Base-by-base conservation (phyloP, 169 alveolate genomes). In the Cryptosporidium meleagridis region DNA sequence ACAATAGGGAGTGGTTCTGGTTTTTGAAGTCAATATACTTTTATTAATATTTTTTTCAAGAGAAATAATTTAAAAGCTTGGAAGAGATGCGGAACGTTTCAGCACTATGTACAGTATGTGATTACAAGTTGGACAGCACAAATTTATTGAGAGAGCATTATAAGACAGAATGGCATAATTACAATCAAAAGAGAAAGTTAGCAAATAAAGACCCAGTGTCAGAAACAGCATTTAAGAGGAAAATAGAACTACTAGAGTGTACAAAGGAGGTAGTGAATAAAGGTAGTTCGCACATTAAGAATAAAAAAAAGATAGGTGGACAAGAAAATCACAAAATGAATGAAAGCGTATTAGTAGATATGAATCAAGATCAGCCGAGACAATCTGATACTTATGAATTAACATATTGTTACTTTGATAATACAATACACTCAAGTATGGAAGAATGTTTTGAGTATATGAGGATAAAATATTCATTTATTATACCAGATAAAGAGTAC, bases 81-180 rank as follows among this genome's bases (percentile, higher is more conserved):
- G 18, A 26, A 44, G 85, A 70, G 23, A 70, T 70, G 85, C 69
- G 9, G 85, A 70, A 51, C 29, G 69, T 5, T 33, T 18, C 72
- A 26, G 44, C 52, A 59, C 18, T 73, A n/a, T 80, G 89, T 80
- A 80, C 89, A 29, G 89, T 80, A 62, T 80, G 89, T 62, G 80
- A 65, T n/a, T 48, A 8, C 45, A 44, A 12, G 9, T 33, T 80
- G 53, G 65, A 65, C 6, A 53, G 31, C 8, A 26, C 45, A 7
- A 6, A 16, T 16, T 26, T 16, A 3, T 37, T 80, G 16, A 59
- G 75, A 6, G 80, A 80, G 21, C 97, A 95, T 62, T 95, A 92
- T 48, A 95, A 94, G 80, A 91, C 97, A 6, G 97, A 95, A 59
- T 95, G 97, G 97, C 97, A 95, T 70, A 91, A 87, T 18, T 95